Conservation (phyloP, 768 basidiomycete species). For the Collybia sordida region DNA sequence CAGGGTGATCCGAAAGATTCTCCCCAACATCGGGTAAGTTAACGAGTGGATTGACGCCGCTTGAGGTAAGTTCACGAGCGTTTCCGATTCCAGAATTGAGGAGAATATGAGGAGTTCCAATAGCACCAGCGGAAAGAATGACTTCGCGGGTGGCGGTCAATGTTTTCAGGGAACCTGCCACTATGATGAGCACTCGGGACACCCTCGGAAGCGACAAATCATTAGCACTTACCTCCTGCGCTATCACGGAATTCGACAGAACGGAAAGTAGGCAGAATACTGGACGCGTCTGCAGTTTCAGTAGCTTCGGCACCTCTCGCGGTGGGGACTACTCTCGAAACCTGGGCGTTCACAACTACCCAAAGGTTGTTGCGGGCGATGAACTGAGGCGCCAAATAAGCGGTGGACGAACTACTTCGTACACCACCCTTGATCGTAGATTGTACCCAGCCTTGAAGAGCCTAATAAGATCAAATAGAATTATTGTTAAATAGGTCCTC, state of each 20-base stretch:
- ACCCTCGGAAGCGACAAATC: not conserved
- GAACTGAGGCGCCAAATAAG: constrained; percentile 20
- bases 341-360: constrained; percentile 22
- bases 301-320: constrained; percentile 11
- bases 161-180: not conserved
- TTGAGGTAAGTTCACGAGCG: constrained; percentile 6
- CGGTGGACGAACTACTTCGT: constrained; percentile 22
- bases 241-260: constrained; percentile 4
- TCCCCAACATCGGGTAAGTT: constrained; percentile 28
- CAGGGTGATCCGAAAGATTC: constrained; percentile 29
- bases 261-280: constrained; percentile 7
- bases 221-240: not conserved
- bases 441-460: constrained; percentile 19
- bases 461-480: not conserved
- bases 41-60: constrained; percentile 20
- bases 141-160: constrained; percentile 50
- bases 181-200: not conserved
- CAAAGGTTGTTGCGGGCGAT: constrained; percentile 13
- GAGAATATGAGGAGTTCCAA: constrained; percentile 28
- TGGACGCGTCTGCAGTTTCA: constrained; percentile 12
- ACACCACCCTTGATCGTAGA: constrained; percentile 17
- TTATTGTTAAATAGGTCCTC: not conserved
- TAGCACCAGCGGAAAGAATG: constrained; percentile 40
- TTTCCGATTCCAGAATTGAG: constrained; percentile 29
- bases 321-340: constrained; percentile 22